These are phyloP conservation scores for Hyphopichia burtonii DNA, from an alignment of 1,139 yeast genomes.

Conservation along the genomic window DNA sequence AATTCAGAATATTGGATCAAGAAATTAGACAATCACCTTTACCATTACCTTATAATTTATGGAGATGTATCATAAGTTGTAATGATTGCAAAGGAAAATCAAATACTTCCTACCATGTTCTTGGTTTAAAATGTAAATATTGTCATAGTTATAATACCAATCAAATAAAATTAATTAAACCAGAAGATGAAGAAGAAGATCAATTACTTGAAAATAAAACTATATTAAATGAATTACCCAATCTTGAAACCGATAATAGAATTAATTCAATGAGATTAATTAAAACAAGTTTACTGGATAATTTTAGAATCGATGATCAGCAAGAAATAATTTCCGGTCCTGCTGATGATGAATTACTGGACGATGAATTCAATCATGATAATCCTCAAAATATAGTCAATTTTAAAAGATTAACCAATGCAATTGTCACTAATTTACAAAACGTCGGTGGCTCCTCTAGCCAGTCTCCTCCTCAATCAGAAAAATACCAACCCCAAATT, in stretches of 20 bases:
- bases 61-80: slow-evolving; percentile 80
- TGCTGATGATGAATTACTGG: slow-evolving; percentile 8
- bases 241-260: slow-evolving; percentile 6
- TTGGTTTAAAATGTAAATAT: slow-evolving; percentile 84
- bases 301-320: slow-evolving; percentile 35
- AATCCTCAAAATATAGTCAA: slow-evolving; percentile 24
- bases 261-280: slow-evolving; percentile 30
- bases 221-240: background rate
- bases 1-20: slow-evolving; percentile 79
- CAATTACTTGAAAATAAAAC: slow-evolving; percentile 10
- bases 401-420: slow-evolving; percentile 27
- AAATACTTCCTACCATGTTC: slow-evolving; percentile 72
- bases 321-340: slow-evolving; percentile 3
- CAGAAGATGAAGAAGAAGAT: slow-evolving; percentile 44
- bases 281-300: slow-evolving; percentile 36
- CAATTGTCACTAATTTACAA: slow-evolving; percentile 14
- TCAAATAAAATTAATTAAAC: slow-evolving; percentile 63
- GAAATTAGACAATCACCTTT: slow-evolving; percentile 76
- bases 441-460: background rate
- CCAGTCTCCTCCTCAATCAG: background rate
- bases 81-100: slow-evolving; percentile 89
- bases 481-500: background rate
- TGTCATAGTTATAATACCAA: slow-evolving; percentile 86
- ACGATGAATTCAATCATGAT: slow-evolving; percentile 12
- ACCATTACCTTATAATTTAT: slow-evolving; percentile 73